Evolutionary conservation across 768 basidiomycete species (phyloP).

Genomic region (Tulasnella sp.): DNA sequence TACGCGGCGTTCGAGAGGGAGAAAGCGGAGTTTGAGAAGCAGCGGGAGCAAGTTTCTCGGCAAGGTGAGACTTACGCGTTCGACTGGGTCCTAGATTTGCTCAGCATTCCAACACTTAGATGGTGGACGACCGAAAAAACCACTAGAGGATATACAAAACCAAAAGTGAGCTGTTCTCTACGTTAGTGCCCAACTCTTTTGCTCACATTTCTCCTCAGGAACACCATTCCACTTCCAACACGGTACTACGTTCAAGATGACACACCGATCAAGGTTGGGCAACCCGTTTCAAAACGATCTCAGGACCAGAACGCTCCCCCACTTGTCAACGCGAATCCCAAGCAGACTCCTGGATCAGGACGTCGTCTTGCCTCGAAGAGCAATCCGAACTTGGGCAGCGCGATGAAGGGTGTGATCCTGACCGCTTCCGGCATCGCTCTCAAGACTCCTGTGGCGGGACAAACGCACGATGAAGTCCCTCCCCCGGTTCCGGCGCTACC

Average conservation of each 20-base stretch:
- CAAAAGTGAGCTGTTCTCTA: constrained; percentile 18
- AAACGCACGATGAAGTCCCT: neutral
- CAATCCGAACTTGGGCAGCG: constrained; percentile 37
- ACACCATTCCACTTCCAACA: constrained; percentile 26
- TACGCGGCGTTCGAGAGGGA: constrained; percentile 29
- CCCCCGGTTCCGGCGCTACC: constrained; percentile 24
- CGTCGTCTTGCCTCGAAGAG: constrained; percentile 28
- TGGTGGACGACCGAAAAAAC: constrained; percentile 44
- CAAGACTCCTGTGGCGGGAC: constrained; percentile 53
- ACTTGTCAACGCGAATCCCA: neutral
- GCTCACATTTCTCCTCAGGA: constrained; percentile 19
- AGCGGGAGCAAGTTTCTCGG: constrained; percentile 11
- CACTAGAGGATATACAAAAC: constrained; percentile 61
- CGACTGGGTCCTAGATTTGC: neutral
- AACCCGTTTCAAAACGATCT: constrained; percentile 12
- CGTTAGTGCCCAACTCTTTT: neutral
- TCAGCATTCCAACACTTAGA: neutral
- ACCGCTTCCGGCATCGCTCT: constrained; percentile 73
- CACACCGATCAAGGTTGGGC: constrained; percentile 26
- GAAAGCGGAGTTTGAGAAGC: constrained; percentile 30
- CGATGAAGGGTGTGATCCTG: constrained; percentile 63
- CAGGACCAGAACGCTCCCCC: constrained; percentile 29
- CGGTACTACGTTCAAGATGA: constrained; percentile 27
- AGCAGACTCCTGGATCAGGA: neutral
- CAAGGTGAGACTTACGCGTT: neutral